Evolutionary conservation across 352 stramenopile genomes (phyloP).

Genomic region (Globisporangium camurandrum): DNA sequence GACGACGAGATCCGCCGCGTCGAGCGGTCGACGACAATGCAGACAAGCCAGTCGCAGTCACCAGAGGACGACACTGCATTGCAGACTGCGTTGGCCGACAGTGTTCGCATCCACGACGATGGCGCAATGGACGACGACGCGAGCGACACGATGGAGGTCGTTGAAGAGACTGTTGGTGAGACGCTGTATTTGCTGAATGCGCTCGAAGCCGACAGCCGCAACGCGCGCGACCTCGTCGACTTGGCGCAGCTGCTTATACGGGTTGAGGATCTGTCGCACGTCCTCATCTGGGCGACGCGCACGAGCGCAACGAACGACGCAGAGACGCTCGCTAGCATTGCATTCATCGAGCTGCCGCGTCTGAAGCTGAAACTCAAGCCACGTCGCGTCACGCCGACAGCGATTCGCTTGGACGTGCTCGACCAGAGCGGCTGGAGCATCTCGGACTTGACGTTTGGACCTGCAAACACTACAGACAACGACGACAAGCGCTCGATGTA

Average conservation of each 20-base stretch:
- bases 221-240: conserved; percentile 29
- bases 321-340: conserved; percentile 51
- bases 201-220: conserved; percentile 61
- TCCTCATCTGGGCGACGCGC: conserved; percentile 91
- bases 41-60: conserved; percentile 2
- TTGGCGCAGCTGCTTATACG: conserved; percentile 89
- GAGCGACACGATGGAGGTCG: conserved; percentile 49
- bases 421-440: conserved; percentile 84
- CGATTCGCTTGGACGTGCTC: conserved; percentile 55
- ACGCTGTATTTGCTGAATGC: conserved; percentile 93
- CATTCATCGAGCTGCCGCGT: conserved; percentile 95
- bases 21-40: too few relatives aligned
- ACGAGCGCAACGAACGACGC: neutral
- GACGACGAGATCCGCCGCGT: conserved; percentile 53
- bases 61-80: conserved; percentile 27
- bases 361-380: conserved; percentile 95
- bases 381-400: conserved; percentile 34
- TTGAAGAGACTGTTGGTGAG: conserved; percentile 52
- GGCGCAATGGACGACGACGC: conserved; percentile 17
- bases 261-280: conserved; percentile 95
- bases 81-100: conserved; percentile 1
- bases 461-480: too few relatives aligned
- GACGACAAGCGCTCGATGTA: conserved; percentile 33
- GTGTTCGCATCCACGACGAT: too few relatives aligned
- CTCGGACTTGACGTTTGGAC: conserved; percentile 49